Evolutionary conservation across 2,329 filamentous ascomycete genomes (phyloP).

Genomic region (Apiospora marii): DNA sequence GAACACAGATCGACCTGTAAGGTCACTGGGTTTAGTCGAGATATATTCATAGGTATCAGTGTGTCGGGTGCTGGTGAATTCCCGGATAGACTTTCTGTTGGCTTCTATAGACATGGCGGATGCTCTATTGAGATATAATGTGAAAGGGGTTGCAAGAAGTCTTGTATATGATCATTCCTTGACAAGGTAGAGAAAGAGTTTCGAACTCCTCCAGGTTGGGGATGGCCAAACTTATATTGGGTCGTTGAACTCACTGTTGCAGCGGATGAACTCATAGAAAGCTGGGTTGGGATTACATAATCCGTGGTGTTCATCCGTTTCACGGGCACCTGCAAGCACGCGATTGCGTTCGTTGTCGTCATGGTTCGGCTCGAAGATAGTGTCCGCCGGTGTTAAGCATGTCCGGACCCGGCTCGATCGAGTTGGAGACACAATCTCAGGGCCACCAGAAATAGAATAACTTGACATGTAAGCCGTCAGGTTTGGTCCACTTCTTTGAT

Average conservation of each 20-base stretch:
- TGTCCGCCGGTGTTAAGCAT: not conserved
- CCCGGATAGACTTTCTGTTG: slow-evolving; percentile 26
- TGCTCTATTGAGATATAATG: not conserved
- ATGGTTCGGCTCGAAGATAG: not conserved
- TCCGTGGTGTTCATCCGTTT: not conserved
- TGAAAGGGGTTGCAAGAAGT: not conserved
- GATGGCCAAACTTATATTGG: not conserved
- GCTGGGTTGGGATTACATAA: not conserved
- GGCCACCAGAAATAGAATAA: not conserved
- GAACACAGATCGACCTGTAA: slow-evolving; percentile 45
- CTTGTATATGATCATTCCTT: not conserved
- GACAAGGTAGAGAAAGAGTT: not conserved
- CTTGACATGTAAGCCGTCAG: not conserved
- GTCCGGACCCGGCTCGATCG: not conserved
- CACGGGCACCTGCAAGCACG: not conserved
- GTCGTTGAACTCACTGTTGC: no score
- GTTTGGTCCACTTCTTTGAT: not conserved
- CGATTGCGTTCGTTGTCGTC: not conserved
- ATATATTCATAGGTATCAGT: slow-evolving; percentile 44
- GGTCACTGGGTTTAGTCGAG: slow-evolving; percentile 36
- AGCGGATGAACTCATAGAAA: not conserved
- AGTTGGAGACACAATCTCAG: not conserved
- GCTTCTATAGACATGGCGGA: not conserved
- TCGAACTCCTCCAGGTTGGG: not conserved
- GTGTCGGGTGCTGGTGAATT: slow-evolving; percentile 30